Percentiles rank a stretch among this genome's conserved stretches.
Evolutionary conservation across 495 filamentous ascomycete species (phyloP).

Genomic region (Gamarada debralockiae): DNA sequence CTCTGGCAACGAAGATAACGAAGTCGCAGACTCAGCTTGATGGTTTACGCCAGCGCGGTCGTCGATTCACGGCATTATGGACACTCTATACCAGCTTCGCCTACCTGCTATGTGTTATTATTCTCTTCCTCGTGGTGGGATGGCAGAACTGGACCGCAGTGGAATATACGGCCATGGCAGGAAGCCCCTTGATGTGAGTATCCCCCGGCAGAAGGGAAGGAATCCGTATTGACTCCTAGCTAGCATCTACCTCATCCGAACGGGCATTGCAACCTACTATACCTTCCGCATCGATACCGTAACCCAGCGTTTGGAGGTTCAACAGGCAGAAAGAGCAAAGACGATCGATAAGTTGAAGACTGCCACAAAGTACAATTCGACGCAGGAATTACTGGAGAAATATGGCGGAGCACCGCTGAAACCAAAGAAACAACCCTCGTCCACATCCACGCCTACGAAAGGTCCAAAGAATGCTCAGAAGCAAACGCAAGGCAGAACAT

Average conservation of each 20-base stretch:
- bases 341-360: slow-evolving; percentile 93
- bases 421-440: slow-evolving; percentile 24
- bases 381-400: slow-evolving; percentile 88
- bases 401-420: slow-evolving; percentile 67
- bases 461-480: slow-evolving; percentile 11
- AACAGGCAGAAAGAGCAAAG: slow-evolving; percentile 71
- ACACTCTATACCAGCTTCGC: slow-evolving; percentile 86
- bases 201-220: neutral
- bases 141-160: slow-evolving; percentile 70
- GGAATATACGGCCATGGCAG: slow-evolving; percentile 74
- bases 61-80: slow-evolving; percentile 80
- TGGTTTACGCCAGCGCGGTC: slow-evolving; percentile 59
- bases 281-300: slow-evolving; percentile 72
- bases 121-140: slow-evolving; percentile 78
- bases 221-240: slow-evolving; percentile 6
- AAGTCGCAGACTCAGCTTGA: slow-evolving; percentile 68
- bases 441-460: slow-evolving; percentile 10
- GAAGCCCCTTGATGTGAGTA: slow-evolving; percentile 73
- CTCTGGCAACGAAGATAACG: slow-evolving; percentile 76
- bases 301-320: slow-evolving; percentile 62
- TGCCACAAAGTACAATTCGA: slow-evolving; percentile 93
- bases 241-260: slow-evolving; percentile 34
- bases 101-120: slow-evolving; percentile 79
- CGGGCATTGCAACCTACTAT: slow-evolving; percentile 60
- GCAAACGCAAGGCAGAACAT: slow-evolving; percentile 7